Conservation (phyloP, 257 asterid genomes). For the Misopates orontium region DNA sequence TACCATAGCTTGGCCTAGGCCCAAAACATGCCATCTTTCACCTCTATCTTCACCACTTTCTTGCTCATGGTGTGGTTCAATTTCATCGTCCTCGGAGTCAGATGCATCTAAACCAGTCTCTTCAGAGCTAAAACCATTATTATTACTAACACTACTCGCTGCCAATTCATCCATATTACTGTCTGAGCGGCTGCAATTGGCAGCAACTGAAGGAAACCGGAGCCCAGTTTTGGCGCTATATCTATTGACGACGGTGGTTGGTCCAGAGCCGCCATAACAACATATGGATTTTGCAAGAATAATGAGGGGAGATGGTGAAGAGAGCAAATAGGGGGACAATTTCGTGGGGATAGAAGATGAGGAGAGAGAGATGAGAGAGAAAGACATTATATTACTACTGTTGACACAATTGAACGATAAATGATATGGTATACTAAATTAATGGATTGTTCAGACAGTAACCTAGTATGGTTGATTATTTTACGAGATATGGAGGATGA, state of each 20-base stretch:
- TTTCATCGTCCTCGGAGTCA: conserved; percentile 52
- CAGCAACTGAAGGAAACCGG: conserved; percentile 41
- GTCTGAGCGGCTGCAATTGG: conserved; percentile 36
- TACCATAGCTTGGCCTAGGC: conserved; percentile 99
- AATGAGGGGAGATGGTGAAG: conserved; percentile 37
- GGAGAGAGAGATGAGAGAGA: conserved; percentile 47
- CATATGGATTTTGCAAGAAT: neutral
- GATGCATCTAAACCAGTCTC: conserved; percentile 35
- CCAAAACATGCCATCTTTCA: conserved; percentile 87
- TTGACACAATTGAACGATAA: too few species aligned
- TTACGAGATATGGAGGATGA: too few species aligned
- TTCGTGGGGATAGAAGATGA: conserved; percentile 35
- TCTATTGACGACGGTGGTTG: conserved; percentile 18
- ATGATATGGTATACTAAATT: too few species aligned
- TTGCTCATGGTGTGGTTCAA: conserved; percentile 21
- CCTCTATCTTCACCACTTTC: conserved; percentile 9
- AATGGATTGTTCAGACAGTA: too few species aligned
- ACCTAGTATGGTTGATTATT: too few species aligned
- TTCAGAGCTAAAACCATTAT: conserved; percentile 27
- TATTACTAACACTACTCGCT: conserved; percentile 5
- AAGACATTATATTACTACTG: conserved; percentile 35
- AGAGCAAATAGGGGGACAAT: conserved; percentile 25
- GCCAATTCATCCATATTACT: conserved; percentile 26
- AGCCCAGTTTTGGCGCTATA: conserved; percentile 27
- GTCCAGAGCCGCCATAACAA: neutral